Evolutionary conservation across 148 eudicot genomes (phyloP).

Genomic region (Nyssa sinensis): DNA sequence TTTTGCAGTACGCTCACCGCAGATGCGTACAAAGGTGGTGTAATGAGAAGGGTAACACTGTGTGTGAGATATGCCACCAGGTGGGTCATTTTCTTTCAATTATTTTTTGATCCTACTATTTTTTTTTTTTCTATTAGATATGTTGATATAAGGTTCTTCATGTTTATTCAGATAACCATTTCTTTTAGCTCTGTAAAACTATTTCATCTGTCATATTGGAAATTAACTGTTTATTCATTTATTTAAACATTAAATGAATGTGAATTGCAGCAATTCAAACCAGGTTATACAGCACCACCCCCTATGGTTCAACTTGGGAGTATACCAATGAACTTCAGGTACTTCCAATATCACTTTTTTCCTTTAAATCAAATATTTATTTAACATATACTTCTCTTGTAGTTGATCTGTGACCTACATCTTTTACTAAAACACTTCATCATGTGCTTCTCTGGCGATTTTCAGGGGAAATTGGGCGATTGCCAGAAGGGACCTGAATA

Average conservation of each 20-base stretch:
- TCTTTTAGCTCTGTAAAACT: not conserved
- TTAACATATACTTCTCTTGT: not conserved
- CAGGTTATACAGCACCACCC: constrained; percentile 93
- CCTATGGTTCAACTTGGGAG: constrained; percentile 61
- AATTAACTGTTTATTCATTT: not conserved
- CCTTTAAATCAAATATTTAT: not conserved
- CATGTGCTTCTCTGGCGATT: not conserved
- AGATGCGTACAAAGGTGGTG: constrained; percentile 90
- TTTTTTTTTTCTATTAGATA: not conserved
- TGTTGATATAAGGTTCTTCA: not conserved
- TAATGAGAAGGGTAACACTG: constrained; percentile 77
- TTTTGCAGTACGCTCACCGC: constrained; percentile 83
- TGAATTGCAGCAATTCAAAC: constrained; percentile 63
- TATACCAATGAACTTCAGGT: constrained; percentile 73
- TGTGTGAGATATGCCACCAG: constrained; percentile 88
- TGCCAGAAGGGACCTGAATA: constrained; percentile 52
- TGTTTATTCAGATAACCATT: not conserved
- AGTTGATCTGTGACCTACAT: not conserved
- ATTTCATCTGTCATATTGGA: not conserved
- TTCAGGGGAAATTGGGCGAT: constrained; percentile 80
- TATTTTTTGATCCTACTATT: not conserved
- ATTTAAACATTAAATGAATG: not conserved
- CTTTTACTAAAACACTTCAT: not conserved
- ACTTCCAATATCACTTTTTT: not conserved
- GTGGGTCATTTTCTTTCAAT: constrained; percentile 24